A percentile compares a stretch with the other conserved stretches of the same genome.
phyloP scores from a whole-genome alignment of 2,329 filamentous ascomycete genomes.

The Cytospora leucostoma region DNA sequence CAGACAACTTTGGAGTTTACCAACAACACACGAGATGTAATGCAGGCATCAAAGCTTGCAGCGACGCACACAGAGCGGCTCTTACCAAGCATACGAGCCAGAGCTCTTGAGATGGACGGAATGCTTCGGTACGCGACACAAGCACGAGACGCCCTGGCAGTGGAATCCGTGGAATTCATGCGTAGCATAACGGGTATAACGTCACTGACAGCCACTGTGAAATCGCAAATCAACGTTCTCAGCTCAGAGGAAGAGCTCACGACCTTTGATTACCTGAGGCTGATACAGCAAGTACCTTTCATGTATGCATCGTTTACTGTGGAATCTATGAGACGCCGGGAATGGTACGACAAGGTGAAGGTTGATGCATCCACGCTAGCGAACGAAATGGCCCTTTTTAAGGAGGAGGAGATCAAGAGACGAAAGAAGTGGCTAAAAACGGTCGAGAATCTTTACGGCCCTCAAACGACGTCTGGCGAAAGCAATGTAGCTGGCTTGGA shows the following conservation, averaged over 20 bases:
- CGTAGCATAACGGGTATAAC: slow-evolving; percentile 80
- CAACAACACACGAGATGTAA: slow-evolving; percentile 61
- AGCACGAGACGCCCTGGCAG: slow-evolving; percentile 67
- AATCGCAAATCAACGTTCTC: slow-evolving; percentile 69
- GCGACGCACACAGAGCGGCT: slow-evolving; percentile 64
- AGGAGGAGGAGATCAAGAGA: slow-evolving; percentile 88
- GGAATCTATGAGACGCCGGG: slow-evolving; percentile 80
- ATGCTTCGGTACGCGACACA: slow-evolving; percentile 61
- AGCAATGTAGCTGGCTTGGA: slow-evolving; percentile 75
- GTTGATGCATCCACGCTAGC: slow-evolving; percentile 83
- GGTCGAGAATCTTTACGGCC: slow-evolving; percentile 72
- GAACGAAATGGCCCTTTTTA: slow-evolving; percentile 89
- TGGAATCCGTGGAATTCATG: slow-evolving; percentile 73
- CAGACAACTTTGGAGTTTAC: slow-evolving; percentile 72
- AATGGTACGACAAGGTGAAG: slow-evolving; percentile 91
- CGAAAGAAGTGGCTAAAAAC: slow-evolving; percentile 88
- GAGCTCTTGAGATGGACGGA: slow-evolving; percentile 62
- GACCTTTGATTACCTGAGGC: slow-evolving; percentile 76
- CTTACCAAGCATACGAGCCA: slow-evolving; percentile 58
- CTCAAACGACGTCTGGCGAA: slow-evolving; percentile 63
- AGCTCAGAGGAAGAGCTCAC: slow-evolving; percentile 75
- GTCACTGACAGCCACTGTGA: slow-evolving; percentile 70
- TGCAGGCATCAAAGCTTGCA: slow-evolving; percentile 64
- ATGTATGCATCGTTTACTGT: slow-evolving; percentile 88
- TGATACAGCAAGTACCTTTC: slow-evolving; percentile 80